Evolutionary conservation across 192 early-diverging fungal genomes (phyloP), one percentile per base, ranked within the genome.

Genomic region (Backusella liffmaniae): DNA sequence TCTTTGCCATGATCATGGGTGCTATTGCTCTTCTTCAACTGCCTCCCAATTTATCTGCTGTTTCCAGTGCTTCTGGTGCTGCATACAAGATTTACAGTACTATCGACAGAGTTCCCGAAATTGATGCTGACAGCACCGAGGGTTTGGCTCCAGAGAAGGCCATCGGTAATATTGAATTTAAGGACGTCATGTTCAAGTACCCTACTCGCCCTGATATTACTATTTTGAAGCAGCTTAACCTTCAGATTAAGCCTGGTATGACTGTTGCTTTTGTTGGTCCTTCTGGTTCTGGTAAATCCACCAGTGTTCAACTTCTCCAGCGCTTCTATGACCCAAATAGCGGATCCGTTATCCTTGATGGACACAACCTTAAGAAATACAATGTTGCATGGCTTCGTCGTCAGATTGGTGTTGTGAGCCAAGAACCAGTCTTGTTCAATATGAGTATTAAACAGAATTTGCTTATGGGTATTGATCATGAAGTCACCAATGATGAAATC

Each of bases 391-490:
- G 91, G 87, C 84, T 97, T 49, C 91, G 97, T 36, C 87, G 87
- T 71, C 90, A 94, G 65, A 93, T 98, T 67, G 96, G 95, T 35
- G 86, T 97, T 44, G 96, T 97, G 65, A 86, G 88, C 53, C 96
- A 96, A 86, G 96, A 95, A 79, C 96, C 96, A 0, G 90, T 97
- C 21, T 87, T 98, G 44, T 97, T 97, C 79, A 91, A 80, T 51
- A 80, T 73, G 70, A 74, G 62, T 51, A 92, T 99, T 73, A 85
- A 87, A 69, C 86, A 96, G 77, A 99, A 99, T 85, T 86, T 99
- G 34, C 67, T 88, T 2, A 89, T 90, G 81, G 94, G 93, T 62
- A 71, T 82, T 5, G 75, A 84, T 15, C 79, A 84, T 18, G 49
- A 83, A 66, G 84, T 84, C n/a, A 83, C 76, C 44, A 89, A 94